Percentiles rank a stretch among this genome's conserved stretches.
These are phyloP conservation scores for Penicillium janthinellum DNA, from an alignment of 2,329 filamentous ascomycete genomes.

Conservation along the genomic window DNA sequence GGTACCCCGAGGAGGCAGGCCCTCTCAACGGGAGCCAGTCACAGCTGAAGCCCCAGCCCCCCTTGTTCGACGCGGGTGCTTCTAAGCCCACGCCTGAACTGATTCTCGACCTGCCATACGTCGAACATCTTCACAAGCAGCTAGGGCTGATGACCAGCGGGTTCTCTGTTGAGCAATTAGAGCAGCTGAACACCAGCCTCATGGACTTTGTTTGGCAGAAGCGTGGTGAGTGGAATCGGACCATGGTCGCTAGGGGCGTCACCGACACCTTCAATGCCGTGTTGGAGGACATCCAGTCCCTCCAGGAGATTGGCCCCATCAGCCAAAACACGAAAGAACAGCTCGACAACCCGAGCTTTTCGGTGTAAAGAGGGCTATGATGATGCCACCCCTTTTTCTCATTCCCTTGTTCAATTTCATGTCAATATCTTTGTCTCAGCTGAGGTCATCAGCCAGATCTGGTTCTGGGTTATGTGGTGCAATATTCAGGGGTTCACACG, in stretches of 20 bases:
- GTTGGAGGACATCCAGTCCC: slow-evolving; percentile 60
- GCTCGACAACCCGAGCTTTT: slow-evolving; percentile 26
- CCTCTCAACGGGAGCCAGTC: slow-evolving; percentile 40
- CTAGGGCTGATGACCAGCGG: slow-evolving; percentile 71
- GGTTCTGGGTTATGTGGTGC: not conserved
- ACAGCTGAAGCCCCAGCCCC: slow-evolving; percentile 41
- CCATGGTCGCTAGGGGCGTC: slow-evolving; percentile 66
- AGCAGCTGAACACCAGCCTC: slow-evolving; percentile 85
- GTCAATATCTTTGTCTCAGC: slow-evolving; percentile 20
- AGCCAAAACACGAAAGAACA: slow-evolving; percentile 40
- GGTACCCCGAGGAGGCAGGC: slow-evolving; percentile 26
- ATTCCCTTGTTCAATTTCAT: slow-evolving; percentile 22
- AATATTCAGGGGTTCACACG: slow-evolving; percentile 15
- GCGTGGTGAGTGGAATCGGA: slow-evolving; percentile 80
- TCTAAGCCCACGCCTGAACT: slow-evolving; percentile 35
- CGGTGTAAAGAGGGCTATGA: slow-evolving; percentile 8
- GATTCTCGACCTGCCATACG: slow-evolving; percentile 51
- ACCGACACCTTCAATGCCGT: slow-evolving; percentile 72
- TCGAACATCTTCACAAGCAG: slow-evolving; percentile 62
- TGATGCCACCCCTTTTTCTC: slow-evolving; percentile 6
- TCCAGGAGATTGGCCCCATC: slow-evolving; percentile 45
- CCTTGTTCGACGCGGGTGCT: slow-evolving; percentile 42
- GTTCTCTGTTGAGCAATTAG: slow-evolving; percentile 87
- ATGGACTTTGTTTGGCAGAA: slow-evolving; percentile 89
- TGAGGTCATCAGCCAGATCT: slow-evolving; percentile 5